Conservation (phyloP, 371 early-diverging fungal genomes). For the Choanephora cucurbitarum region DNA sequence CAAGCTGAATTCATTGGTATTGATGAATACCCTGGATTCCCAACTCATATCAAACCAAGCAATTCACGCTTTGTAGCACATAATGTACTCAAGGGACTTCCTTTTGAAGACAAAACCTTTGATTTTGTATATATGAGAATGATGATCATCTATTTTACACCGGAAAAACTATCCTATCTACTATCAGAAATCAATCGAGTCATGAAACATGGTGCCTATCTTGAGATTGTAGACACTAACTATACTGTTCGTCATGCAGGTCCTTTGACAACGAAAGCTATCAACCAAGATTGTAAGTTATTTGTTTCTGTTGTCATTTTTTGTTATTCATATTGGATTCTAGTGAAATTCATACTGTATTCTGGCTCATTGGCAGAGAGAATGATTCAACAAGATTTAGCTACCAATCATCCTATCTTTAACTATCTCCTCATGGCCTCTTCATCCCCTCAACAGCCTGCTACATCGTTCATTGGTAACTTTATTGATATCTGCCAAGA, state of each 20-base stretch:
- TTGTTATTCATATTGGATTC: background rate
- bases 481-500: conserved; percentile 41
- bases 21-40: conserved; percentile 58
- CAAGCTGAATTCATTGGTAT: conserved; percentile 52
- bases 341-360: background rate
- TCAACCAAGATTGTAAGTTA: conserved; percentile 39
- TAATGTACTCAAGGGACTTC: conserved; percentile 51
- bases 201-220: conserved; percentile 53
- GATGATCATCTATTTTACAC: conserved; percentile 44
- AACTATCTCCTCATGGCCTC: conserved; percentile 29
- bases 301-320: conserved; percentile 3
- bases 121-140: conserved; percentile 59
- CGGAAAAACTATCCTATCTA: conserved; percentile 31
- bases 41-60: conserved; percentile 53
- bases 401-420: conserved; percentile 34
- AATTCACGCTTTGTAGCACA: conserved; percentile 57
- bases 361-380: background rate
- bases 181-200: conserved; percentile 45
- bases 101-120: conserved; percentile 54
- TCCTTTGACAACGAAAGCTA: conserved; percentile 38
- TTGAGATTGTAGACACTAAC: conserved; percentile 57
- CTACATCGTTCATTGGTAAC: conserved; percentile 13
- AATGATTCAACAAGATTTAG: conserved; percentile 11
- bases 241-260: conserved; percentile 51
- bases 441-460: conserved; percentile 6